Base-by-base conservation (phyloP, 1,284 basidiomycete species). In the Blastosporella zonata region DNA sequence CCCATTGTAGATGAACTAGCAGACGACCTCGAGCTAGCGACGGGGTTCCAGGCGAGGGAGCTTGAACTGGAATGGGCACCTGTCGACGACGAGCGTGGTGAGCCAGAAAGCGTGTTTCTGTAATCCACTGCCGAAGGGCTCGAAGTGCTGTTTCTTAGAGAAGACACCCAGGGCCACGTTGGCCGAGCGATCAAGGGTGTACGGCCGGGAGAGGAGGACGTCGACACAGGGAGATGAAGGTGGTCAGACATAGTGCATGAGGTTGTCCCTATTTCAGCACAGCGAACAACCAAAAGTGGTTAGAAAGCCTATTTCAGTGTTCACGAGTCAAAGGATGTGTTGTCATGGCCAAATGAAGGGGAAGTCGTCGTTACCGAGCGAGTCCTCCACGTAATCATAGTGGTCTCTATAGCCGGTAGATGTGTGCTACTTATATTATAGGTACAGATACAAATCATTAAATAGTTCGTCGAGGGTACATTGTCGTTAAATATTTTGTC, bases 121-220 rank as follows among this genome's bases (percentile, higher is more conserved):
- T 66, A 62, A 31, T 60, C 60, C 20, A 61, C 55, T 15, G 62
- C 55, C 17, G 63, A 67, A 45, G 57, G 20, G 43, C 50, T 50
- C 12, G 55, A 52, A 22, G 43, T 31, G 36, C 44, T 55, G 21
- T 28, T 41, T 39, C 56, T 56, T 22, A 61, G 39, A 20, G 60
- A 59, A 4, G 62, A 55, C 57, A 63, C 46, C 76, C 80, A 82
- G 35, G 82, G 81, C 79, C 80, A 83, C 46, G 78, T 73, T 31
- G 81, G 80, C 43, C 80, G 70, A 35, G 75, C 68, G 59, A 77
- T 64, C 22, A 70, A 64, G 8, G 69, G 64, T 21, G 68, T 62
- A 34, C 77, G 72, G 42, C 71, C 70, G 25, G 78, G 75, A 13
- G 79, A 78, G 25, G 74, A 68, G 36, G 70, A 72, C 43, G 69